Evolutionary conservation across 768 basidiomycete genomes (phyloP), one percentile per base, ranked within the genome.

Genomic region (Cyclocybe cylindracea): DNA sequence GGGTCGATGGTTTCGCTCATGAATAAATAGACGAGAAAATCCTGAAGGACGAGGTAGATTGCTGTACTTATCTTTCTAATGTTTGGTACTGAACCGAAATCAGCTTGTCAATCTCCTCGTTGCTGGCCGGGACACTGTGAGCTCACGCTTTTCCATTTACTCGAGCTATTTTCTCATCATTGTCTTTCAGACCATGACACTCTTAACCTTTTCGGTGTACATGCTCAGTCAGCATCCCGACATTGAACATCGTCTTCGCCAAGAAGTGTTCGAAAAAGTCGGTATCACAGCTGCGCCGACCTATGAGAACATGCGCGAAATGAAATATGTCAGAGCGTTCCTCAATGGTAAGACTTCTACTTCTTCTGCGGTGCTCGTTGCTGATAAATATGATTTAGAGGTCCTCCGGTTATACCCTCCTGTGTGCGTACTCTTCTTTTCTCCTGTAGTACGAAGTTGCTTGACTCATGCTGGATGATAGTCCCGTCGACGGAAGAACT

Each of bases 111-210:
- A 84, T 54, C 78, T 85, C 38, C 64, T 82, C 11, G 70, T 85
- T 18, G 82, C 83, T 18, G 82, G 79, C 7, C 71, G 81, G 24
- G 84, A 86, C 51, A 86, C 83, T 2, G 77, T 77, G 46, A 19
- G 70, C 61, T 4, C 46, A 14, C 10, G 11, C 2, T 37, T 18
- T 31, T 14, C 8, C 24, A 9, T 37, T 7, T 13, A 31, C 10
- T 35, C 13, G 32, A 10, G 19, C 8, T 8, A 7, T 14, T 46
- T 39, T 32, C 13, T 10, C 33, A n/a, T 2, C 9, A 24, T 33
- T 19, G 24, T n/a, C 19, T 35, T 29, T 10, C 41, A n/a, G 10
- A 33, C 29, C 31, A 39, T 29, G 45, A 14, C 3, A 16, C 11
- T 45, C 24, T 24, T 78, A 8, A 74, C 77, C 0, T 78, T 75